A percentile compares a stretch with the other conserved stretches of the same genome.
phyloP scores from a whole-genome alignment of 1,284 basidiomycete genomes.

The Ganoderma multipileum region DNA sequence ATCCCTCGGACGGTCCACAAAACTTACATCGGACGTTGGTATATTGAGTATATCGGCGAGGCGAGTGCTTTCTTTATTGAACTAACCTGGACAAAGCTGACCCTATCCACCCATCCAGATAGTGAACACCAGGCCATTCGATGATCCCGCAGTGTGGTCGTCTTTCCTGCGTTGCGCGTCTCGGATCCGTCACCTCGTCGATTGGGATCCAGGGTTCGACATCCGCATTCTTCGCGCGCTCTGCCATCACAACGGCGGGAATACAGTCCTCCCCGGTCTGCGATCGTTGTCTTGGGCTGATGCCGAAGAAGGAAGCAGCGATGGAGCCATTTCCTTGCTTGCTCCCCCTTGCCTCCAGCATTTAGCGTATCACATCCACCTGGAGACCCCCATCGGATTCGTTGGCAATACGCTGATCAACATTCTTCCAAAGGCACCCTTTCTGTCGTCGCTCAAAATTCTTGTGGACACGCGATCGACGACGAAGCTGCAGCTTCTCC shows the following conservation, averaged over 20 bases:
- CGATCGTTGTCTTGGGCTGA: slow-evolving; percentile 1
- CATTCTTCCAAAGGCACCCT: background rate
- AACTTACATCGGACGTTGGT: background rate
- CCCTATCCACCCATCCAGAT: background rate
- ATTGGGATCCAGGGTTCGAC: slow-evolving; percentile 5
- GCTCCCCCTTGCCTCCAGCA: background rate
- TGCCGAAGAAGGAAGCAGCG: background rate
- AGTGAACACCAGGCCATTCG: background rate
- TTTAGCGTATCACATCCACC: background rate
- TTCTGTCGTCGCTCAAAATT: background rate
- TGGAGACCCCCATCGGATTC: background rate
- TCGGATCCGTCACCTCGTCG: background rate
- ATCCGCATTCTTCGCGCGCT: background rate
- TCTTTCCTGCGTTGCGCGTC: slow-evolving; percentile 6
- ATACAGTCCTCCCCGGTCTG: background rate
- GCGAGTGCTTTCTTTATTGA: background rate
- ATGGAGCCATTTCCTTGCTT: background rate
- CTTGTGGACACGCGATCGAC: background rate
- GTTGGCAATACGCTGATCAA: background rate
- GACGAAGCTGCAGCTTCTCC: background rate
- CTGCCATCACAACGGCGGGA: background rate
- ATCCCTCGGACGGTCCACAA: background rate
- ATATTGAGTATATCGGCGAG: slow-evolving; percentile 1
- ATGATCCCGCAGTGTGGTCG: background rate
- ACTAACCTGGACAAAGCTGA: background rate